Conservation (phyloP, 2,329 filamentous ascomycete genomes). For the Nothophoma quercina region DNA sequence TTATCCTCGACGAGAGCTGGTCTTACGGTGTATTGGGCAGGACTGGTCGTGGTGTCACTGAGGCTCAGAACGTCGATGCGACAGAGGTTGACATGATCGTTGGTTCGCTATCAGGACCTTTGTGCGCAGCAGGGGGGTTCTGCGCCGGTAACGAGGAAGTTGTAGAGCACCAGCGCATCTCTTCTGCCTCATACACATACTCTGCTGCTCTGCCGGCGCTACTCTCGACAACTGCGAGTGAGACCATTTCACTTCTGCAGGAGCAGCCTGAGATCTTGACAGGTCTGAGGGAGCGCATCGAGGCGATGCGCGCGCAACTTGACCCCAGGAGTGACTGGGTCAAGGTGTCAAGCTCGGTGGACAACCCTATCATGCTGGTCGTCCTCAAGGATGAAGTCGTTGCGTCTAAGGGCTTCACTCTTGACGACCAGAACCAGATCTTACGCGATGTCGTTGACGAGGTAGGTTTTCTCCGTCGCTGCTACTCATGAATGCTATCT, state of each 20-base stretch:
- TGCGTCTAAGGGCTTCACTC: slow-evolving; percentile 69
- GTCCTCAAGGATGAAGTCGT: slow-evolving; percentile 85
- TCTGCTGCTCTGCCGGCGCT: slow-evolving; percentile 94
- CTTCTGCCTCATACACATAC: slow-evolving; percentile 90
- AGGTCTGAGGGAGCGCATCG: slow-evolving; percentile 85
- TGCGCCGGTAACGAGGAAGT: slow-evolving; percentile 92
- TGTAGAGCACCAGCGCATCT: slow-evolving; percentile 94
- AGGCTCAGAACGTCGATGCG: slow-evolving; percentile 95
- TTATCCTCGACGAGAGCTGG: slow-evolving; percentile 97
- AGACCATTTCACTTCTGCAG: slow-evolving; percentile 86
- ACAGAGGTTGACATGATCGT: slow-evolving; percentile 97
- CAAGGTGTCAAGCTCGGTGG: slow-evolving; percentile 76
- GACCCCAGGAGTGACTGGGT: slow-evolving; percentile 96
- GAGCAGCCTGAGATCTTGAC: slow-evolving; percentile 82
- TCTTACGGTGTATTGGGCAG: slow-evolving; percentile 94
- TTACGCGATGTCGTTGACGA: slow-evolving; percentile 95
- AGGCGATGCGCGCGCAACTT: slow-evolving; percentile 82
- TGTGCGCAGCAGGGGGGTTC: slow-evolving; percentile 94
- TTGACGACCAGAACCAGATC: slow-evolving; percentile 82
- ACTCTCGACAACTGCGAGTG: slow-evolving; percentile 92
- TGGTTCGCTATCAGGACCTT: slow-evolving; percentile 85
- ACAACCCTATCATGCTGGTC: slow-evolving; percentile 88
- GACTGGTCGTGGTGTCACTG: slow-evolving; percentile 89
- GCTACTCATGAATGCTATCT: slow-evolving; percentile 18
- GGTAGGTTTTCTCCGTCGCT: slow-evolving; percentile 61